A percentile compares a stretch with the other conserved stretches of the same genome.
phyloP scores from a whole-genome alignment of 176 grass and related monocot species.

The Otatea glauca region DNA sequence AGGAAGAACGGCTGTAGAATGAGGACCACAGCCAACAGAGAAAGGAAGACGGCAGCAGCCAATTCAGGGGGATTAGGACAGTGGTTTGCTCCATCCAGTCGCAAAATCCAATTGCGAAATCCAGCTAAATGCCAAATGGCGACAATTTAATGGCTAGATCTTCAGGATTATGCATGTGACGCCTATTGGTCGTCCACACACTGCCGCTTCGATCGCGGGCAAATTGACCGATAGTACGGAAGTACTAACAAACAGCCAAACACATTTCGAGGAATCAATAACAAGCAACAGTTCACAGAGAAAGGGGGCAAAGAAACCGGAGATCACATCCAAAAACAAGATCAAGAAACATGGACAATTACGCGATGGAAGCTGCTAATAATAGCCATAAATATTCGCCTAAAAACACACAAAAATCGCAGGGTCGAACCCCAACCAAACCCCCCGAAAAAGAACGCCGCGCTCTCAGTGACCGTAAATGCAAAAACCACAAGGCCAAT shows the following conservation, averaged over 20 bases:
- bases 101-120: background rate
- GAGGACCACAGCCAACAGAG: conserved; percentile 36
- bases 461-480: background rate
- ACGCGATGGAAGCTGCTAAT: background rate
- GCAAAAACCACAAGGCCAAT: conserved; percentile 4
- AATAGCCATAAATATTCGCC: background rate
- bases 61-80: background rate
- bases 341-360: background rate
- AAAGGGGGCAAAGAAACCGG: background rate
- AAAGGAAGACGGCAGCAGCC: conserved; percentile 4
- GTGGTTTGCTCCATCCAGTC: conserved; percentile 7
- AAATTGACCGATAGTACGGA: background rate
- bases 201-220: conserved; percentile 6
- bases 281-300: background rate
- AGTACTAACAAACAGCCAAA: conserved; percentile 17
- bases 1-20: background rate
- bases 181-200: background rate
- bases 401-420: background rate
- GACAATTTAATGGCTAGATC: conserved; percentile 11
- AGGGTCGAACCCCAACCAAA: background rate
- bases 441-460: background rate
- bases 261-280: background rate
- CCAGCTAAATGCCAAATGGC: background rate
- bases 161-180: background rate
- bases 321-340: conserved; percentile 23